These are phyloP conservation scores for Fraxinus pennsylvanica DNA, from an alignment of 257 asterid species.

Conservation along the genomic window DNA sequence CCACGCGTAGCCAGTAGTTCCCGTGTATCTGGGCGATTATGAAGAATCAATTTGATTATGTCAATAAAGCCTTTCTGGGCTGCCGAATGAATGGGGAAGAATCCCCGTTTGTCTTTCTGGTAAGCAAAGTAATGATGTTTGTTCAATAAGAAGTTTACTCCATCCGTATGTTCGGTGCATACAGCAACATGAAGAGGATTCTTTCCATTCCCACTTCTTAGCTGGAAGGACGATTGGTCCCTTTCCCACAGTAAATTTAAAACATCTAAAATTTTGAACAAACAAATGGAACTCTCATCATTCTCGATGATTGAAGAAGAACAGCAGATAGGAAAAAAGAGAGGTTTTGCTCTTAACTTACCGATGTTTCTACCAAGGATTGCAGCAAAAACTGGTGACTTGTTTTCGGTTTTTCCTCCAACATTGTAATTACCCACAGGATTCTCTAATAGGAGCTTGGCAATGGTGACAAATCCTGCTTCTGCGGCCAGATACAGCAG, in stretches of 20 bases:
- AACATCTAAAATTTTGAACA: constrained; percentile 26
- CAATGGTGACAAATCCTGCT: constrained; percentile 50
- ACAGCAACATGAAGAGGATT: constrained; percentile 51
- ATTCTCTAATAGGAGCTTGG: constrained; percentile 45
- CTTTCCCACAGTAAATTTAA: constrained; percentile 41
- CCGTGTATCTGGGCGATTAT: constrained; percentile 46
- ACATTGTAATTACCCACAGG: constrained; percentile 38
- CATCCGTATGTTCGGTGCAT: constrained; percentile 37
- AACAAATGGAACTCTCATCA: background rate
- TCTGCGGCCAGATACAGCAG: constrained; percentile 57
- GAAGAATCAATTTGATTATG: constrained; percentile 39
- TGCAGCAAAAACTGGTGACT: constrained; percentile 48
- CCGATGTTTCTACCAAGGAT: constrained; percentile 36
- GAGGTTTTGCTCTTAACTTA: constrained; percentile 5
- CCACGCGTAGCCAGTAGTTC: constrained; percentile 43
- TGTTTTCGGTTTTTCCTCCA: constrained; percentile 31
- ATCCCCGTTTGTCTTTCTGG: constrained; percentile 41
- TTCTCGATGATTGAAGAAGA: background rate
- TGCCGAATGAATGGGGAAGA: constrained; percentile 47
- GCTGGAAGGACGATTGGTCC: constrained; percentile 39
- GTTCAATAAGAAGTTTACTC: constrained; percentile 37
- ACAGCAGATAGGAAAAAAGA: background rate
- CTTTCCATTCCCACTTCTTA: constrained; percentile 36
- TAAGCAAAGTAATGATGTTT: constrained; percentile 38
- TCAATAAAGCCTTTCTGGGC: constrained; percentile 38